phyloP scores from a whole-genome alignment of 2,329 filamentous ascomycete genomes.

The Cladobotryum mycophilum region DNA sequence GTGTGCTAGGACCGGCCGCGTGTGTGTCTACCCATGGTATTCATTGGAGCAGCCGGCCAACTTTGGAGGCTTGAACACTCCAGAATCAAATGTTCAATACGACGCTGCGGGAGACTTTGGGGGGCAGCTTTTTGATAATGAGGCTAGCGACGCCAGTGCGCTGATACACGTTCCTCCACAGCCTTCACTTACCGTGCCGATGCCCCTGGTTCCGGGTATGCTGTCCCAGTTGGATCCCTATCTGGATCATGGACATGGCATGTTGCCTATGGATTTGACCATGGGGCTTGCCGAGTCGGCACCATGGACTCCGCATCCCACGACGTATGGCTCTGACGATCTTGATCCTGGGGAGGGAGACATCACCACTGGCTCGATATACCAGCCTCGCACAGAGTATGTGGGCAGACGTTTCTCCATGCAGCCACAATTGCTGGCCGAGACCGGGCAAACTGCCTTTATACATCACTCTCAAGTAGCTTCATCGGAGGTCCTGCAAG shows the following conservation, averaged over 20 bases:
- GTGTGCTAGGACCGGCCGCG: background rate
- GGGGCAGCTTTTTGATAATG: background rate
- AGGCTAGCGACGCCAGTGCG: background rate
- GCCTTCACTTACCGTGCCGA: conserved; percentile 1
- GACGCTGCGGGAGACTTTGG: too few relatives aligned
- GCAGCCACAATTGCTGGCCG: conserved; percentile 6
- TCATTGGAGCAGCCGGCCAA: background rate
- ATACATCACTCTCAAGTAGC: conserved; percentile 6
- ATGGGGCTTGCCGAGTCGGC: background rate
- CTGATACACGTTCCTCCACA: background rate
- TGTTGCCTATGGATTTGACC: conserved; percentile 2
- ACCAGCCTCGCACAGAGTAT: conserved; percentile 3
- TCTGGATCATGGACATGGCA: background rate
- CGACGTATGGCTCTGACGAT: background rate
- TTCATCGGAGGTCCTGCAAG: conserved; percentile 6
- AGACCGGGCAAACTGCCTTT: conserved; percentile 5
- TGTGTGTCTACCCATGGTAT: conserved; percentile 6
- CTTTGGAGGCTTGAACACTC: background rate
- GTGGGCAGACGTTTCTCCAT: background rate
- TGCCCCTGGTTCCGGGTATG: conserved; percentile 1
- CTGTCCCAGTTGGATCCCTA: conserved; percentile 5
- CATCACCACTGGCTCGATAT: background rate
- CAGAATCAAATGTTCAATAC: background rate
- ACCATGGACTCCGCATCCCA: background rate
- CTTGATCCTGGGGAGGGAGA: conserved; percentile 1